Percentiles rank a stretch among this genome's conserved stretches.
Evolutionary conservation across 2,329 filamentous ascomycete species (phyloP).

Genomic region (Aspergillus sp.): DNA sequence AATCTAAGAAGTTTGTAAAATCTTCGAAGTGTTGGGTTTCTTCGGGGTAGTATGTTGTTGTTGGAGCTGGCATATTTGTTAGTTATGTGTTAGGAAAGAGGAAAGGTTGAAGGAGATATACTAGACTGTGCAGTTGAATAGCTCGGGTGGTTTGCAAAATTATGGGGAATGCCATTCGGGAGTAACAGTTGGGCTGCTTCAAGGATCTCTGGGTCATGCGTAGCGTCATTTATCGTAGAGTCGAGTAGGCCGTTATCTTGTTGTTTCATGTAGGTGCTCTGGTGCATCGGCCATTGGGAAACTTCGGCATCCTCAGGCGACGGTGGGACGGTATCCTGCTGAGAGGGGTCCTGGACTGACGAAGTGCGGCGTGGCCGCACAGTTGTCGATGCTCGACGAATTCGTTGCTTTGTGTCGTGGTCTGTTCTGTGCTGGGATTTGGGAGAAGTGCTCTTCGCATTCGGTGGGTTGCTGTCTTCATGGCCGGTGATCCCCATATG

Average conservation of each 20-base stretch:
- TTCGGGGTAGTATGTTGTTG: slow-evolving; percentile 31
- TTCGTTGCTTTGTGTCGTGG: slow-evolving; percentile 16
- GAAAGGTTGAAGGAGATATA: background rate
- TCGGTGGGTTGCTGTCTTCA: slow-evolving; percentile 16
- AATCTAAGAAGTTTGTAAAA: slow-evolving; percentile 37
- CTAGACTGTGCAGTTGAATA: slow-evolving; percentile 24
- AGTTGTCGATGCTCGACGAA: slow-evolving; percentile 16
- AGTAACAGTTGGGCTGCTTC: slow-evolving; percentile 36
- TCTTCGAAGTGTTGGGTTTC: slow-evolving; percentile 38
- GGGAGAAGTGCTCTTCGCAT: slow-evolving; percentile 20
- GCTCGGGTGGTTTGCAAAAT: slow-evolving; percentile 3
- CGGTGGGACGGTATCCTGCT: slow-evolving; percentile 17
- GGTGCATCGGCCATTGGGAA: slow-evolving; percentile 29
- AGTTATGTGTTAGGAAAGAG: background rate
- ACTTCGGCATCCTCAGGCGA: slow-evolving; percentile 17
- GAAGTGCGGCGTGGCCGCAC: slow-evolving; percentile 18
- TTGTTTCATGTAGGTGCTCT: slow-evolving; percentile 27
- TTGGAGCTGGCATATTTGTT: slow-evolving; percentile 21
- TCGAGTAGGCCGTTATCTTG: slow-evolving; percentile 25
- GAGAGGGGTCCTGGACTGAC: slow-evolving; percentile 3
- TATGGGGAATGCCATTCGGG: slow-evolving; percentile 28
- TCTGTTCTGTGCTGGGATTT: slow-evolving; percentile 26
- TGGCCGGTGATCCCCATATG: slow-evolving; percentile 35
- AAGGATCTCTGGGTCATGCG: slow-evolving; percentile 40
- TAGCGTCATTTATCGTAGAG: slow-evolving; percentile 12